Conservation (phyloP, 2,329 filamentous ascomycete genomes). For the Exophiala phaeomuriformis region DNA sequence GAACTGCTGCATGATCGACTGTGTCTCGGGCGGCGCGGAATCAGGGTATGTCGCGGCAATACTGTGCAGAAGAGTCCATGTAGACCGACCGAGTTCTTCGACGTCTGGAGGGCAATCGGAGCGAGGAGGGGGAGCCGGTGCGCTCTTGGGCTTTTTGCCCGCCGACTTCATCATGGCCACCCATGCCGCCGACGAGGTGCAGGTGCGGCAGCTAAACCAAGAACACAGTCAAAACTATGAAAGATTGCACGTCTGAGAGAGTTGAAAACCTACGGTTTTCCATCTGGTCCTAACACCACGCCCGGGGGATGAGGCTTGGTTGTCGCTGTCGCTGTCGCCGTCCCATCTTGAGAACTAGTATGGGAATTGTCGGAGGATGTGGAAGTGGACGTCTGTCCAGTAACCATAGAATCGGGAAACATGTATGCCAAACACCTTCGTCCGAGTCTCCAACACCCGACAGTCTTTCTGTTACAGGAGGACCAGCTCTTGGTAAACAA, state of each 20-base stretch:
- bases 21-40: conserved; percentile 58
- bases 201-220: conserved; percentile 40
- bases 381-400: conserved; percentile 8
- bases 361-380: conserved; percentile 2
- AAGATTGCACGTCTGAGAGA: neutral
- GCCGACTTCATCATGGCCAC: conserved; percentile 37
- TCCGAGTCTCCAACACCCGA: neutral
- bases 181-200: conserved; percentile 44
- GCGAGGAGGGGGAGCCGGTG: conserved; percentile 18
- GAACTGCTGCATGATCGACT: conserved; percentile 70
- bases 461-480: no score
- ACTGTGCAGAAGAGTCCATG: conserved; percentile 90
- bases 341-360: conserved; percentile 6
- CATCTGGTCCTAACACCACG: conserved; percentile 45
- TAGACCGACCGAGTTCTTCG: conserved; percentile 73
- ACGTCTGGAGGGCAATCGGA: conserved; percentile 84
- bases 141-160: conserved; percentile 23
- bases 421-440: no score
- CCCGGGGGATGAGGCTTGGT: conserved; percentile 36
- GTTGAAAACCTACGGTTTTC: conserved; percentile 40
- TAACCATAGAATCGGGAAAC: no score
- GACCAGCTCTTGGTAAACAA: no score
- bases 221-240: neutral
- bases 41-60: conserved; percentile 82
- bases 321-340: conserved; percentile 21